These are phyloP conservation scores for Eustoma russellianum DNA, from an alignment of 257 asterid genomes.

Conservation along the genomic window DNA sequence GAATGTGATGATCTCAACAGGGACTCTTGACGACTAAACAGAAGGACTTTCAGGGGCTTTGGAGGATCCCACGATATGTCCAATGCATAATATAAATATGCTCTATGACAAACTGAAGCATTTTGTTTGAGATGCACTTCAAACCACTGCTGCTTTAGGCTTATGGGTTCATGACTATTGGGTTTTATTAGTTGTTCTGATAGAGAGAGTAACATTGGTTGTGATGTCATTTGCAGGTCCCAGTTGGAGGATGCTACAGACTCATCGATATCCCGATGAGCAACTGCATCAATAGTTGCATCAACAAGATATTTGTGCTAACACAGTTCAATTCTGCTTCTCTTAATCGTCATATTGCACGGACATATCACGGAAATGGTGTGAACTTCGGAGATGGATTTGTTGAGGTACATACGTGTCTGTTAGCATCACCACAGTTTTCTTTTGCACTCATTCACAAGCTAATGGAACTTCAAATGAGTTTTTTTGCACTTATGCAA, in stretches of 20 bases:
- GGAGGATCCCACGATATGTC: too few relatives aligned
- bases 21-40: too few relatives aligned
- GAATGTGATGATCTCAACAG: too few relatives aligned
- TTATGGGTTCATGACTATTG: too few relatives aligned
- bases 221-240: slow-evolving; percentile 45
- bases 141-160: neutral
- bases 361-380: slow-evolving; percentile 89
- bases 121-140: neutral
- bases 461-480: neutral
- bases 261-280: slow-evolving; percentile 95
- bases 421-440: neutral
- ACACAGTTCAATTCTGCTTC: slow-evolving; percentile 93
- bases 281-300: slow-evolving; percentile 93
- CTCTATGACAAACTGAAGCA: too few relatives aligned
- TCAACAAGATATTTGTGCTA: slow-evolving; percentile 85
- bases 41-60: too few relatives aligned
- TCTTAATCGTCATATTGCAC: slow-evolving; percentile 85
- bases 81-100: too few relatives aligned
- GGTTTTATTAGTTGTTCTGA: neutral
- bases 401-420: slow-evolving; percentile 62
- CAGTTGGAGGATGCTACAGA: slow-evolving; percentile 92
- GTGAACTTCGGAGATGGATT: slow-evolving; percentile 83
- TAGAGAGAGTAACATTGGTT: neutral
- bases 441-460: neutral
- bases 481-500: too few relatives aligned